Conservation (phyloP, 1,139 yeast genomes). For the Saccharomyces hybrid region DNA sequence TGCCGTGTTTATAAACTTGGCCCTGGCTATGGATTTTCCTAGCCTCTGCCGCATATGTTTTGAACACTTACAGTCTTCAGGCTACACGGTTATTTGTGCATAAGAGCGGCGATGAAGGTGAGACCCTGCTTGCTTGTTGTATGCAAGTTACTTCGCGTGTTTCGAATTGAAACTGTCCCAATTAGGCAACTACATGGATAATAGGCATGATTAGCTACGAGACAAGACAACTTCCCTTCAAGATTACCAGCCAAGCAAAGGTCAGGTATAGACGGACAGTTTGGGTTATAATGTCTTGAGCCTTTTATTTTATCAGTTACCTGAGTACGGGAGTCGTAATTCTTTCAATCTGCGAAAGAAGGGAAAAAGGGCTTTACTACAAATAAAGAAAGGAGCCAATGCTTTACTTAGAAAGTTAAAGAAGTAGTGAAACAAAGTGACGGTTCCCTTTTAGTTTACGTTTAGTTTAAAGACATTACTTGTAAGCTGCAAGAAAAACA, state of each 20-base stretch:
- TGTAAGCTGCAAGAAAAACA: neutral
- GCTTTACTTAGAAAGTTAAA: neutral
- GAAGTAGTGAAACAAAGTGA: neutral
- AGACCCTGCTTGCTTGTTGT: slow-evolving; percentile 6
- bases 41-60: neutral
- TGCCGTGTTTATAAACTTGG: slow-evolving; percentile 12
- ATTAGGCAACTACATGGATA: neutral
- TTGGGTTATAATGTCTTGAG: neutral
- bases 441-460: neutral
- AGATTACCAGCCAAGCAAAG: neutral
- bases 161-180: neutral
- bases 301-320: neutral
- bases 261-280: neutral
- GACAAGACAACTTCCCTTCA: neutral
- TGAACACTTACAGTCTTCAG: neutral
- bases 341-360: neutral
- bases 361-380: neutral
- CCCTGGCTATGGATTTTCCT: slow-evolving; percentile 2
- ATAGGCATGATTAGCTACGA: neutral
- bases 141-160: neutral
- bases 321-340: neutral
- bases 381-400: neutral
- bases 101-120: neutral
- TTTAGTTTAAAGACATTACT: neutral
- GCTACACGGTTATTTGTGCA: neutral